Evolutionary conservation across 108 stramenopile genomes (phyloP), one percentile per base, ranked within the genome.

Genomic region (Skeletonema tropicum): DNA sequence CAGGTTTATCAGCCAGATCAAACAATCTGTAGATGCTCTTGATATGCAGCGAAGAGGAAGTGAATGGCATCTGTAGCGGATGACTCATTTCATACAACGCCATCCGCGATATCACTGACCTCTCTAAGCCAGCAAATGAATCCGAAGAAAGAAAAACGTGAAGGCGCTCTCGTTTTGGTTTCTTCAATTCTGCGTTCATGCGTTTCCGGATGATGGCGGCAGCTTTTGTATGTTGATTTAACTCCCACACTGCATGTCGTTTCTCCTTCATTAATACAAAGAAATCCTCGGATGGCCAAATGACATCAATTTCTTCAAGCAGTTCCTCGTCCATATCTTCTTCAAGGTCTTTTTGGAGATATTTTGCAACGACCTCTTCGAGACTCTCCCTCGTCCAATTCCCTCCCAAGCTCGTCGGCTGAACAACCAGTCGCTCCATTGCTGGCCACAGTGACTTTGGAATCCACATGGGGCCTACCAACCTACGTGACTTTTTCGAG

Each of bases 341-440:
- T 19, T 29, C 26, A 29, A 39, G 26, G 6, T 71, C 55, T 19
- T 14, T 23, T 21, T 74, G 79, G 48, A 94, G 69, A 55, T 91
- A 92, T 8, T 70, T 75, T 36, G 63, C 69, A 15, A 77, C 83
- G 35, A 94, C 39, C 13, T 66, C 67, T 19, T 89, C 87, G 57
- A 91, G 58, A 62, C 87, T 62, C n/a, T 59, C 45, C 49, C 76
- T 57, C 30, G 77, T 81, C 90, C 88, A 90, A 52, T 89, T 75
- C 10, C 83, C 81, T 17, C 94, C 91, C 41, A 94, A 65, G 58
- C 87, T 88, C 2, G 94, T 94, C 0, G 90, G 87, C 61, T 94
- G 94, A 11, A 89, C 25, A 29, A 91, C 61, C 19, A 94, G 57
- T 38, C 85, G 76, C 75, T 92, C 91, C 11, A 73, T 68, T 10